Base-by-base conservation (phyloP, 257 asterid species). In the Ballota nigra region DNA sequence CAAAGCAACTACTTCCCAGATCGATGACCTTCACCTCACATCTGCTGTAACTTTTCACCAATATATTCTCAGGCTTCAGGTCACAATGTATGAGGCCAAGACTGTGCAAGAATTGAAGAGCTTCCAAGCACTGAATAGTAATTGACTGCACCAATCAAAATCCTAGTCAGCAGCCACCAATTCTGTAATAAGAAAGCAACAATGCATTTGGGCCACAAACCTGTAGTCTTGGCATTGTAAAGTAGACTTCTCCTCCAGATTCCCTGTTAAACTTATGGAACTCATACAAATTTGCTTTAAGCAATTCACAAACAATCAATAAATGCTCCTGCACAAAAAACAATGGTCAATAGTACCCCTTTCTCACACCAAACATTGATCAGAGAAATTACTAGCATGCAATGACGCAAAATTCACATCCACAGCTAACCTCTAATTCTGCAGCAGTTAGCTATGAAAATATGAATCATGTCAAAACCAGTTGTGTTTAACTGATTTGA, bases 41-140 rank as follows among this genome's bases (percentile, higher is more conserved):
- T 81, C 99, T 85, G 85, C 99, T 94, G 89, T 94, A 94, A 81
- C 99, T 94, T 85, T 94, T 94, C 79, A 94, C 98, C 83, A 94
- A 86, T 79, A 94, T 94, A 77, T 94, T 93, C 84, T 93, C 99
- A 36, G 99, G 99, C 84, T 94, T 94, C 87, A 94, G 84, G 76
- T 94, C 99, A 77, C 99, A 94, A 68, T 94, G 99, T 85, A 94
- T 94, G 77, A 94, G 99, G 74, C 99, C 99, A 77, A 91, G 98
- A 62, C 90, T 66, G 63, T 94, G 99, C 76, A 94, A 79, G 83
- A 89, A 94, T 70, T 89, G 89, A 89, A 94, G 96, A 2, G 99
- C 95, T 81, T 94, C 96, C 95, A 94, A 88, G 80, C 97, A 91
- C 79, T 94, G 98, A 79, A 91, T 89, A 3, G 98, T 94, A 75